Evolutionary conservation across 768 basidiomycete genomes (phyloP).

Genomic region (Tricholoma terreum): DNA sequence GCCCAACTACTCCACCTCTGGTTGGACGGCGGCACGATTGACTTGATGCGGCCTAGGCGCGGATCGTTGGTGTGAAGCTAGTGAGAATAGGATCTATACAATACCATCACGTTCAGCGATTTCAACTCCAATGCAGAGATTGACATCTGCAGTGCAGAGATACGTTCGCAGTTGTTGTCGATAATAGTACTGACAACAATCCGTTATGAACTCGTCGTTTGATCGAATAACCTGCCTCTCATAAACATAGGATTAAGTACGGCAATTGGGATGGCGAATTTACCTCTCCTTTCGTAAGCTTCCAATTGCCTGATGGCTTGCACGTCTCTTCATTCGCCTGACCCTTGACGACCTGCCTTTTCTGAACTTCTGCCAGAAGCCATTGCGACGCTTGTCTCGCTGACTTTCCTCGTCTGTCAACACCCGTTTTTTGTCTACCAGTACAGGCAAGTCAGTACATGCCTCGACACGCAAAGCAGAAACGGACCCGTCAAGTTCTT

Average conservation of each 20-base stretch:
- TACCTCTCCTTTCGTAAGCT: constrained; percentile 44
- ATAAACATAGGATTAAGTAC: not conserved
- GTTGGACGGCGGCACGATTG: constrained; percentile 32
- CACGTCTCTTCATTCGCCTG: constrained; percentile 65
- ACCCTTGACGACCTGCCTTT: constrained; percentile 52
- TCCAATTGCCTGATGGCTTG: constrained; percentile 61
- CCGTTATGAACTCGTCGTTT: constrained; percentile 73
- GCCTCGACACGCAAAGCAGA: not conserved
- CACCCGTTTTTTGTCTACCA: constrained; percentile 47
- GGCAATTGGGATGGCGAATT: constrained; percentile 11
- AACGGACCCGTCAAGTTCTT: constrained; percentile 70
- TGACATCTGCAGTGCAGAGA: constrained; percentile 68
- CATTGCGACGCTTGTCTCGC: constrained; percentile 69
- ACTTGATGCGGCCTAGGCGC: constrained; percentile 28
- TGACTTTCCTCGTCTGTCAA: constrained; percentile 49
- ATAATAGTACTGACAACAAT: constrained; percentile 67
- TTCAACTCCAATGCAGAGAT: constrained; percentile 54
- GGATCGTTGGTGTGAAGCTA: not conserved
- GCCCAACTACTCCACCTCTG: constrained; percentile 48
- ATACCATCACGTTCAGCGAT: constrained; percentile 26
- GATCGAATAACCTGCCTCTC: constrained; percentile 25
- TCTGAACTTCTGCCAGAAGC: constrained; percentile 59
- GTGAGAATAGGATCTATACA: constrained; percentile 10
- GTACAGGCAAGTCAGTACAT: not conserved
- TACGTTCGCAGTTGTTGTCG: constrained; percentile 46